Evolutionary conservation across 192 early-diverging fungal species (phyloP), one percentile per base, ranked within the genome.

Genomic region (Linnemannia schmuckeri): DNA sequence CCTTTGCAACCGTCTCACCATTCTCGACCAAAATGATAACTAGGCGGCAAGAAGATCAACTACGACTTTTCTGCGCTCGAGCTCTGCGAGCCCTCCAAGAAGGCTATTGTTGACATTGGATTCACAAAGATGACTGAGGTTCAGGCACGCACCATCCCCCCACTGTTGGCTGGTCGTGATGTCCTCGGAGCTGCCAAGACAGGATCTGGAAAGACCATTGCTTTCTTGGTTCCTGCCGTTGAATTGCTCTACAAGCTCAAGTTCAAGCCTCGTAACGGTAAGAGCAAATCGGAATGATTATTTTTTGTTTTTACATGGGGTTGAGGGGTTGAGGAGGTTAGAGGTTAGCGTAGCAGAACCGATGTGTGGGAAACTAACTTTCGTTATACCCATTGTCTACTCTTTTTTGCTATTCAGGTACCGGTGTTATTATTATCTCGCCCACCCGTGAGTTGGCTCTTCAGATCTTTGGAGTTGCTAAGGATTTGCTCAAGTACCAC

Each of bases 161-260:
- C 99, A 49, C 93, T 97, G 72, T 93, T 99, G 91, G 97, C 97
- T 20, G 99, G 99, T 57, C 93, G 97, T 55, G 99, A 99, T 90
- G 97, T 99, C 46, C 90, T 99, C 41, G 99, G 99, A 66, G 98
- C 98, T 72, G 99, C 99, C 44, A 99, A 99, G 89, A 99, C 99
- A 2, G 98, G 99, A 27, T 96, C 95, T 22, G 98, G 98, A 76
- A 98, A 98, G 89, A 99, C 99, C 12, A 92, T 99, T 66, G 96
- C 99, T 22, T 99, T 99, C 89, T 88, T 99, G 80, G 95, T 99
- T 55, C 99, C 99, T 40, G 96, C 97, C 8, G 90, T 99, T 38
- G 98, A 99, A 85, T 88, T 97, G 79, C 91, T 99, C n/a, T 91
- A 92, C 80, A 95, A 92, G 79, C 89, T 97, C 40, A 95, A 96